Base-by-base conservation (phyloP, 2,329 filamentous ascomycete genomes). In the Tolypocladium nubicola region DNA sequence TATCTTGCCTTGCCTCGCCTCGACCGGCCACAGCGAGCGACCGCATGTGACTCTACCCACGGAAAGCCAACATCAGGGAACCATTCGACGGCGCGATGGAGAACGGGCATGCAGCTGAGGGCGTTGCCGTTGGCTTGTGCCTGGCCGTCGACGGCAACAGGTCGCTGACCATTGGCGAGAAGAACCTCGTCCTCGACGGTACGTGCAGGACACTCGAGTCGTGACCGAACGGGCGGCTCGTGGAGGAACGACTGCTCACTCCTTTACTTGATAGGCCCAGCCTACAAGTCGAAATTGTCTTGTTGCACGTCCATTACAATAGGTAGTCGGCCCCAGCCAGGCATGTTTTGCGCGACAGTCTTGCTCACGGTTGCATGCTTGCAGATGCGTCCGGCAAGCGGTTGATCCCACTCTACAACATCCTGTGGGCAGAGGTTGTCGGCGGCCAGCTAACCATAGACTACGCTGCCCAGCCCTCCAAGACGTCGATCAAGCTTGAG, bases 371-470 rank as follows among this genome's bases (percentile, higher is more conserved):
- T 45, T 52, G 52, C 59, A 43, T 38, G 21, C 40, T 45, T 37
- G 37, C 53, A 71, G 69, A 62, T 55, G 58, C 60, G n/a, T 53
- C 58, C 50, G 57, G 62, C 10, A 66, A 63, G 13, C 62, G 69
- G 26, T 65, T 65, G 6, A 87, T 97, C 37, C 85, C 89, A 2
- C 86, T 90, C 60, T 92, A 89, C 75, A 88, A 96, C 68, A 75
- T 97, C 60, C 84, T 97, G 53, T 95, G 90, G 86, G 89, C 87
- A 43, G 85, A 89, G 62, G 69, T 87, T 35, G 75, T 77, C 53
- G 76, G 80, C 50, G 76, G 76, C 56, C 78, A 80, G 37, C 73
- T 96, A 54, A 81, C 80, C 9, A 84, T 97, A 67, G 83, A 87
- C 55, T 94, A 90, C 70, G 90, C 90, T 52, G 73, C 80, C 38